These are phyloP conservation scores for Closterium sp. DNA, from an alignment of 139 green algal genomes.

Conservation along the genomic window DNA sequence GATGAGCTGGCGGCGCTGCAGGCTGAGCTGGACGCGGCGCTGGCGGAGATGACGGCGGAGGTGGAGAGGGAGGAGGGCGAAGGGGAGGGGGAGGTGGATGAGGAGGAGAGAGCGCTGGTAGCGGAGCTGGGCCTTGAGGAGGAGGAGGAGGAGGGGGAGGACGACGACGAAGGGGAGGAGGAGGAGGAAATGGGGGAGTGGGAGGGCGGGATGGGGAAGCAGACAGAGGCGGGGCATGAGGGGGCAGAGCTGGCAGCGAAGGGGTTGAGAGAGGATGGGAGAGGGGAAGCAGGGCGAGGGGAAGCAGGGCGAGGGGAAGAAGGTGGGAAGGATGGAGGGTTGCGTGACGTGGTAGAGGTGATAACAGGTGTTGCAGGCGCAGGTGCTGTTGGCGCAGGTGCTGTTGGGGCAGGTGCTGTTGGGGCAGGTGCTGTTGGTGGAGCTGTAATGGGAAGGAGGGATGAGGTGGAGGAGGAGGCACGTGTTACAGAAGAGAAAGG, in stretches of 20 bases:
- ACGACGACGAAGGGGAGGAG: conserved; percentile 16
- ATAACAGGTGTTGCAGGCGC: background rate
- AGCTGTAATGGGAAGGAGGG: background rate
- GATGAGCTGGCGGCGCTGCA: background rate
- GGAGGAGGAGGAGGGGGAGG: conserved; percentile 38
- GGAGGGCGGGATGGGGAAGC: background rate
- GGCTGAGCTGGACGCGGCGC: background rate
- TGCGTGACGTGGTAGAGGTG: background rate
- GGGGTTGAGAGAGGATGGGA: background rate
- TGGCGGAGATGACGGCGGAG: conserved; percentile 14
- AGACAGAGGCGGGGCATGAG: background rate
- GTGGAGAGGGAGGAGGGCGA: background rate
- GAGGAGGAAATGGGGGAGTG: background rate
- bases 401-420: too few species aligned
- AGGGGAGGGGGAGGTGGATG: background rate
- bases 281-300: background rate
- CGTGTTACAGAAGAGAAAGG: background rate
- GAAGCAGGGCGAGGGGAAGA: background rate
- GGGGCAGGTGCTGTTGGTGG: background rate
- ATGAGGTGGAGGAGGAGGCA: too few species aligned
- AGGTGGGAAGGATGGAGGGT: background rate
- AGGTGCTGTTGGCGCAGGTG: background rate
- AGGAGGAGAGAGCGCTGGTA: background rate
- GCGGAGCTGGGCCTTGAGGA: background rate
- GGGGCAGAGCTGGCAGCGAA: background rate